Base-by-base conservation (phyloP, 2,329 filamentous ascomycete species). In the Aspergillus novoparasiticus region DNA sequence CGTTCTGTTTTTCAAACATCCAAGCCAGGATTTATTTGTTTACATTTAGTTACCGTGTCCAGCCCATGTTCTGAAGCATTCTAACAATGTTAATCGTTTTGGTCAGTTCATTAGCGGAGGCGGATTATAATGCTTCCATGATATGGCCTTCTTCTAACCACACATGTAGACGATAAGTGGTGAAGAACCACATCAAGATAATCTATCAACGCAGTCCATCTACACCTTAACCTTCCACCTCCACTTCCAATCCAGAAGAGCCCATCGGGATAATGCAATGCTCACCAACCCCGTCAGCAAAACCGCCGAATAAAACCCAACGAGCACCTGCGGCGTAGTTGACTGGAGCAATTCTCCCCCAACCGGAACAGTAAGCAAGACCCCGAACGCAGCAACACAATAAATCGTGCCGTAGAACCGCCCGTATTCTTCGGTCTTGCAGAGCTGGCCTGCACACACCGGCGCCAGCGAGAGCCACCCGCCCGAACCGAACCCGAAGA, bases 401-500 rank as follows among this genome's bases (percentile, higher is more conserved):
- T 83, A 84, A 61, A 81, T 76, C 0, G 83, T 84, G 0, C 83
- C 81, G 72, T 76, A 82, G 36, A 79, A 84, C 41, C 80, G 71
- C 3, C 82, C 81, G 62, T 83, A 84, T 21, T 83, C 78, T 62
- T 83, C 79, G 0, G 81, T 76, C 5, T 79, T 73, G 60, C 82
- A 84, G 0, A 82, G 75, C 55, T 83, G 80, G 0, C 81, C 82
- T 26, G 83, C 75, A 59, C 82, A 84, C 0, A 82, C 82, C 51
- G 74, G 66, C 6, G 78, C 76, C 1, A 83, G 73, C 0, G 79
- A 80, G n/a, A 84, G 71, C 72, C 81, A 84, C 0, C 80, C 79
- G 0, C 82, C 82, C 1, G 80, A 82, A 0, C 81, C 81, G n/a
- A 84, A 82, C 0, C 82, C 83, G 71, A 82, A 85, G 0, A 84